phyloP scores from a whole-genome alignment of 2,329 filamentous ascomycete genomes.

The Phialophora expanda region DNA sequence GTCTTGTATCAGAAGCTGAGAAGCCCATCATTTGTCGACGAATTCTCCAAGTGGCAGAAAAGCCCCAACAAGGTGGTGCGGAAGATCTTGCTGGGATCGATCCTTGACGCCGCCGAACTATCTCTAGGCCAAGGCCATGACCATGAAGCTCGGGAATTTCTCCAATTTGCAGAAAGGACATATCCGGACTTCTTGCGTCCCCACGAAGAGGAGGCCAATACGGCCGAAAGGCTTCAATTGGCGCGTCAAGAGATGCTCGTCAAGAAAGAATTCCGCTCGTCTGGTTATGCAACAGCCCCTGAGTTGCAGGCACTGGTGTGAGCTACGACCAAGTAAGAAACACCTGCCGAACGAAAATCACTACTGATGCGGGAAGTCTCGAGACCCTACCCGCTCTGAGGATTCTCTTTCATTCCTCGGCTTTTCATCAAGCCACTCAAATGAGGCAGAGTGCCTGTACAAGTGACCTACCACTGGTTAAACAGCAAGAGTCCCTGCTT shows the following conservation, averaged over 20 bases:
- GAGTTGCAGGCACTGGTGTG: slow-evolving; percentile 14
- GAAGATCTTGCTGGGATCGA: slow-evolving; percentile 44
- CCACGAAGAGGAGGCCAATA: slow-evolving; percentile 15
- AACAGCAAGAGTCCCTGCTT: not conserved
- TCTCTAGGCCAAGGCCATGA: slow-evolving; percentile 43
- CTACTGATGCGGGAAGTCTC: not conserved
- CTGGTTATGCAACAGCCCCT: slow-evolving; percentile 11
- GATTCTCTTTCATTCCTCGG: not conserved
- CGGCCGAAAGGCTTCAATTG: slow-evolving; percentile 21
- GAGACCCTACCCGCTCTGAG: not conserved
- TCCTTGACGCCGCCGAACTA: slow-evolving; percentile 48
- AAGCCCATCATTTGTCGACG: slow-evolving; percentile 37
- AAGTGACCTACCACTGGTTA: not conserved
- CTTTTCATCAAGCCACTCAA: not conserved
- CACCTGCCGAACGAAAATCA: not conserved
- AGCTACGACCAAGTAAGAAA: not conserved
- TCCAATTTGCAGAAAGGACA: slow-evolving; percentile 35
- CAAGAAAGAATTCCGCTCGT: slow-evolving; percentile 19
- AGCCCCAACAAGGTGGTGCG: slow-evolving; percentile 32
- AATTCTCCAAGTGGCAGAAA: slow-evolving; percentile 28
- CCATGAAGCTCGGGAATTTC: slow-evolving; percentile 28
- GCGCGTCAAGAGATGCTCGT: slow-evolving; percentile 25
- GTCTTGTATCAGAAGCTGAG: slow-evolving; percentile 22
- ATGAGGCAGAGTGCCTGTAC: not conserved
- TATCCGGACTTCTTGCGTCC: slow-evolving; percentile 33